Conservation (phyloP, 345 rosid genomes). For the Cardamine resedifolia region DNA sequence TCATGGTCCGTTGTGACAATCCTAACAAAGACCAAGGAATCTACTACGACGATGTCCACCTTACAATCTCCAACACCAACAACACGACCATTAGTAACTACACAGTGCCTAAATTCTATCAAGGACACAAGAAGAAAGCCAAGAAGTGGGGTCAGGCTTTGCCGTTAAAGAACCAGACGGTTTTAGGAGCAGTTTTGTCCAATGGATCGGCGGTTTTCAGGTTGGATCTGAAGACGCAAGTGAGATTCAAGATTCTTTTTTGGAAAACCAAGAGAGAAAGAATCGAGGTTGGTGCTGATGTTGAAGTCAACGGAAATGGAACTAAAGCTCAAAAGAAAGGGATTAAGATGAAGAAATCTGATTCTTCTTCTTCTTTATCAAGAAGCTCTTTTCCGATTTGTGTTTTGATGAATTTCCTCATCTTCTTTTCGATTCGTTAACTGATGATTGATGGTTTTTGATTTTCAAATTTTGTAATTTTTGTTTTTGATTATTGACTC, state of each 20-base stretch:
- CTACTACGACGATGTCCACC: constrained; percentile 55
- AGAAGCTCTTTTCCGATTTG: constrained; percentile 8
- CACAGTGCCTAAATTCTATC: constrained; percentile 47
- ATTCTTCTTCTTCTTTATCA: constrained; percentile 21
- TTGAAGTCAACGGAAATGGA: constrained; percentile 48
- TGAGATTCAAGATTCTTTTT: constrained; percentile 60
- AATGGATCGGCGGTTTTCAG: constrained; percentile 49
- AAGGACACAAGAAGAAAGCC: constrained; percentile 71
- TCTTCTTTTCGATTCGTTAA: constrained; percentile 18
- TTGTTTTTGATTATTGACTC: background rate
- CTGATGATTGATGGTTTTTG: background rate
- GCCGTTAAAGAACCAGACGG: constrained; percentile 36
- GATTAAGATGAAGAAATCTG: constrained; percentile 47
- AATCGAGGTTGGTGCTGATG: constrained; percentile 51
- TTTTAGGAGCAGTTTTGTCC: constrained; percentile 34
- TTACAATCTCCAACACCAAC: constrained; percentile 40
- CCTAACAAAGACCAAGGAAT: constrained; percentile 74
- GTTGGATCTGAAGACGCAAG: constrained; percentile 62
- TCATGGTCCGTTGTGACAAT: constrained; percentile 53
- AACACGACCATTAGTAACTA: constrained; percentile 27
- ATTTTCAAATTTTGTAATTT: background rate
- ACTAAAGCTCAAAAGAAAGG: constrained; percentile 25
- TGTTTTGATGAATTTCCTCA: constrained; percentile 26
- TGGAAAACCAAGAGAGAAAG: constrained; percentile 58
- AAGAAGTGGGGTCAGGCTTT: constrained; percentile 31